Evolutionary conservation across 805 yeast species (phyloP).

Genomic region (Wickerhamomyces bovis): DNA sequence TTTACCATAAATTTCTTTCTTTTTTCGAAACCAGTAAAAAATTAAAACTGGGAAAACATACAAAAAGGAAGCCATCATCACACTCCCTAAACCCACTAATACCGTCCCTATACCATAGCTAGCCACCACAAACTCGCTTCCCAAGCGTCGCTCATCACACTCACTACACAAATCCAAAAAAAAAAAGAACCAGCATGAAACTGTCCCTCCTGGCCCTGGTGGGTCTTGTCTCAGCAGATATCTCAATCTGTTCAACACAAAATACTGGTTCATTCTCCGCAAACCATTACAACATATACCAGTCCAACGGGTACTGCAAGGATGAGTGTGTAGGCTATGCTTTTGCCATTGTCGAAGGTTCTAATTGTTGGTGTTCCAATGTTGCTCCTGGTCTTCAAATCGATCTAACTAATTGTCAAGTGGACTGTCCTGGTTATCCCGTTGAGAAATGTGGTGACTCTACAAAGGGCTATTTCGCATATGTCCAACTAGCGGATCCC

Average conservation of each 20-base stretch:
- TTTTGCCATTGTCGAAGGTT: conserved; percentile 47
- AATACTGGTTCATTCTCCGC: conserved; percentile 31
- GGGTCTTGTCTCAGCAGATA: background rate
- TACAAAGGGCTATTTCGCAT: conserved; percentile 44
- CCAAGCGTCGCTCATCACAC: no score
- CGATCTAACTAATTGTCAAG: conserved; percentile 26
- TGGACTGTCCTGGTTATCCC: conserved; percentile 39
- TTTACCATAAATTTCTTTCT: no score
- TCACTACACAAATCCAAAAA: background rate
- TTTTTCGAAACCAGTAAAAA: no score
- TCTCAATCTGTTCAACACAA: conserved; percentile 30
- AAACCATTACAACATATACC: conserved; percentile 17
- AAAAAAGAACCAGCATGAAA: background rate
- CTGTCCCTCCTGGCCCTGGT: background rate
- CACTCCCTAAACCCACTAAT: background rate
- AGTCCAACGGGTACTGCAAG: conserved; percentile 48
- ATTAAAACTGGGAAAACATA: no score
- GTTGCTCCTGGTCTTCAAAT: conserved; percentile 39
- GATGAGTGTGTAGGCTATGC: conserved; percentile 42
- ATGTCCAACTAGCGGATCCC: conserved; percentile 33
- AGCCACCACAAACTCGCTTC: no score
- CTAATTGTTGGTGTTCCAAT: conserved; percentile 59
- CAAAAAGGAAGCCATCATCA: background rate
- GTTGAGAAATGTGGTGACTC: conserved; percentile 38
- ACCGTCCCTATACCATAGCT: no score